phyloP scores from a whole-genome alignment of 768 basidiomycete species.

The Podaxis sp. region DNA sequence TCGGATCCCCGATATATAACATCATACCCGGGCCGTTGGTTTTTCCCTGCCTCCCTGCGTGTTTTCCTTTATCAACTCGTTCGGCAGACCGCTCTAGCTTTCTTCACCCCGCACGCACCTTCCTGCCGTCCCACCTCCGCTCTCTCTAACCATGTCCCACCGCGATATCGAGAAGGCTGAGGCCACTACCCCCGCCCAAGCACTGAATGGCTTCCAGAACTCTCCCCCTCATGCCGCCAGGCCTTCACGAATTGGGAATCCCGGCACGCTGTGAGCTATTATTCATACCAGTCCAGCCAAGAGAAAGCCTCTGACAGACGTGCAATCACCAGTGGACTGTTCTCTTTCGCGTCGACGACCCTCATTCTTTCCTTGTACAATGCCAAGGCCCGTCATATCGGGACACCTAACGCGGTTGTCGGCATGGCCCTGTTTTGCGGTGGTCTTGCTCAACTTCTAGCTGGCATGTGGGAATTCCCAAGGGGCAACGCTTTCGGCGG shows the following conservation, averaged over 20 bases:
- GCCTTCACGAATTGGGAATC: conserved; percentile 51
- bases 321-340: conserved; percentile 54
- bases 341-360: conserved; percentile 83
- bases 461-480: conserved; percentile 88
- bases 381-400: conserved; percentile 50
- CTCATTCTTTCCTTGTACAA: conserved; percentile 80
- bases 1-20: background rate
- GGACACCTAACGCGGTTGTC: conserved; percentile 65
- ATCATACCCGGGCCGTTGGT: background rate
- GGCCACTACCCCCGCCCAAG: conserved; percentile 26
- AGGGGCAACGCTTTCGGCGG: conserved; percentile 69
- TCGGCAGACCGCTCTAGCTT: background rate
- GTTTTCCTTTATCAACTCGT: background rate
- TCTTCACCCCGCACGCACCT: background rate
- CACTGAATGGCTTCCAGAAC: conserved; percentile 18
- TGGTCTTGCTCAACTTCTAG: conserved; percentile 81
- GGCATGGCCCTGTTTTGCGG: conserved; percentile 88
- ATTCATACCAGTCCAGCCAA: conserved; percentile 1
- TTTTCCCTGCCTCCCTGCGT: background rate
- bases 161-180: conserved; percentile 38
- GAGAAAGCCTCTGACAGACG: conserved; percentile 10
- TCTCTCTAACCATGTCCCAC: conserved; percentile 16
- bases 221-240: conserved; percentile 18
- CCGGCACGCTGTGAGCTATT: conserved; percentile 48
- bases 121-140: conserved; percentile 5